Conservation (phyloP, 768 basidiomycete genomes). For the Pulveroboletus sp. region DNA sequence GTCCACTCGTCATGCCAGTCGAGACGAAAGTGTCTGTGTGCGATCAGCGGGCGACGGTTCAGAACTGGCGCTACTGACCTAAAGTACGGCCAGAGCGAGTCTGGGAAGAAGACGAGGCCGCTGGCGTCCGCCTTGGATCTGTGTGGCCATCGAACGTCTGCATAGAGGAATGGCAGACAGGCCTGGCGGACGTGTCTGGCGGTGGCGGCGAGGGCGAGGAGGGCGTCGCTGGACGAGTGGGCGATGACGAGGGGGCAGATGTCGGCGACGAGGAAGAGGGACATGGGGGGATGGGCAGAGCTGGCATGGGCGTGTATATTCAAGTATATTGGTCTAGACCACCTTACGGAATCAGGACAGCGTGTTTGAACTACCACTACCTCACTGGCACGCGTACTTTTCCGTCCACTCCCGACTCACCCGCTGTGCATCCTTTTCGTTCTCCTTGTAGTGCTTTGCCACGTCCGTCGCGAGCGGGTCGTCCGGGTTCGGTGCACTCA, state of each 20-base stretch:
- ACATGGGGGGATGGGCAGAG: conserved; percentile 22
- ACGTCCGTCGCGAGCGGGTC: conserved; percentile 93
- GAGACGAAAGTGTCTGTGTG: conserved; percentile 28
- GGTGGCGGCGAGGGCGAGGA: conserved; percentile 24
- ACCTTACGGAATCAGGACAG: conserved; percentile 12
- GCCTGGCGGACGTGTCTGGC: conserved; percentile 28
- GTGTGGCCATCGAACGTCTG: conserved; percentile 34
- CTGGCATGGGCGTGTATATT: conserved; percentile 1
- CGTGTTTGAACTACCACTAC: conserved; percentile 6
- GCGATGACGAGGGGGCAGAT: conserved; percentile 33
- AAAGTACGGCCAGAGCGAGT: conserved; percentile 28
- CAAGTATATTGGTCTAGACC: too few species aligned
- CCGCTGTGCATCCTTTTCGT: conserved; percentile 89
- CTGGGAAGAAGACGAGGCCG: conserved; percentile 30
- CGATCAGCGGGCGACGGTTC: background rate
- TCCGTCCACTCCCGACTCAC: conserved; percentile 96
- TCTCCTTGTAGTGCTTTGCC: conserved; percentile 98
- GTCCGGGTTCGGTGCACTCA: conserved; percentile 95
- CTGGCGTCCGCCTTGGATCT: conserved; percentile 22
- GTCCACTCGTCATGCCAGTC: conserved; percentile 38
- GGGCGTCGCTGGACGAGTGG: conserved; percentile 18
- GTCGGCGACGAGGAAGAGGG: conserved; percentile 33
- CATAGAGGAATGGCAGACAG: conserved; percentile 31
- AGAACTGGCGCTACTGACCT: conserved; percentile 14
- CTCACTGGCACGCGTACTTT: conserved; percentile 61